A percentile compares a stretch with the other conserved stretches of the same genome.
Conservation (phyloP, 1,284 basidiomycete species). For the Schizopora paradoxa region DNA sequence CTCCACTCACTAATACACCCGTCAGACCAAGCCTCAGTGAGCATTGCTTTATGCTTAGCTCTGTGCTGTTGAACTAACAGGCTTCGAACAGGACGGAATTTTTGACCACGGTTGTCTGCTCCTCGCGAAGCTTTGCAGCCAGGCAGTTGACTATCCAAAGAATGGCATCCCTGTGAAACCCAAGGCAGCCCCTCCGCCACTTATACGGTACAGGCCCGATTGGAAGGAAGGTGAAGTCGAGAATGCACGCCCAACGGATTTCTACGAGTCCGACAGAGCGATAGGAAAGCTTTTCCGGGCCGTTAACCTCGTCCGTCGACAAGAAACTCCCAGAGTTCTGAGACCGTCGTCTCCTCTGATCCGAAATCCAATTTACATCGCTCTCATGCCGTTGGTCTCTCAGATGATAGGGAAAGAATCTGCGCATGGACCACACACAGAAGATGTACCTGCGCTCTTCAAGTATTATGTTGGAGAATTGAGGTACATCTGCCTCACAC, state of each 20-base stretch:
- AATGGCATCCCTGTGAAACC: conserved; percentile 63
- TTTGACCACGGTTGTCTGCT: conserved; percentile 55
- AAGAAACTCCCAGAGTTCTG: conserved; percentile 22
- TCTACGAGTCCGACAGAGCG: conserved; percentile 63
- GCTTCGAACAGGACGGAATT: conserved; percentile 49
- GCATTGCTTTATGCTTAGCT: conserved; percentile 7
- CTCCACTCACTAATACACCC: conserved; percentile 1
- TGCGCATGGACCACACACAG: conserved; percentile 27
- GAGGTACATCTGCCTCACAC: conserved; percentile 61
- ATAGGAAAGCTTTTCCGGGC: conserved; percentile 63
- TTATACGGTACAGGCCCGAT: conserved; percentile 68
- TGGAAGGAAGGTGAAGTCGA: conserved; percentile 69
- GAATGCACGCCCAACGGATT: conserved; percentile 52
- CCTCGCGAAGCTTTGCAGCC: conserved; percentile 60
- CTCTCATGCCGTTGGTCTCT: background rate
- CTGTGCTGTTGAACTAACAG: conserved; percentile 7
- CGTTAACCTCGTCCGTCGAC: conserved; percentile 44
- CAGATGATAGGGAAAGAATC: conserved; percentile 5
- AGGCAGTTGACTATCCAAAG: conserved; percentile 72
- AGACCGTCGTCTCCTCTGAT: background rate
- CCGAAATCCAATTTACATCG: conserved; percentile 5
- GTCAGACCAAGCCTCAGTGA: conserved; percentile 62
- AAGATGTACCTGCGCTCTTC: conserved; percentile 39
- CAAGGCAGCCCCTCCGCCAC: conserved; percentile 38
- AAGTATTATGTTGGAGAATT: conserved; percentile 57